Conservation (phyloP, 306 rosid species). For the Vigna reflexopilosa region DNA sequence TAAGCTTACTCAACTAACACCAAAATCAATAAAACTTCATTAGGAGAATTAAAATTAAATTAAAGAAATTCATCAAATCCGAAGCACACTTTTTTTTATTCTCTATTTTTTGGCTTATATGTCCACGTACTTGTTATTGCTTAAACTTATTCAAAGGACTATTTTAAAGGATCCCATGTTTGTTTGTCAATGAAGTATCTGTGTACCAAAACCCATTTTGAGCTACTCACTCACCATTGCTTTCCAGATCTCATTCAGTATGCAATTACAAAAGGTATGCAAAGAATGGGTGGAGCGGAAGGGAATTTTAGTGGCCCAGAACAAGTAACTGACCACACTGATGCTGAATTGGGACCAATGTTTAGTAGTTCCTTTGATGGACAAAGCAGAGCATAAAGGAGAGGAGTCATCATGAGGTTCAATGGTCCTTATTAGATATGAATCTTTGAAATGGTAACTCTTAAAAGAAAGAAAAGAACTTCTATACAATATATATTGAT, state of each 20-base stretch:
- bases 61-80: constrained; percentile 3
- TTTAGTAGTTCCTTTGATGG: constrained; percentile 13
- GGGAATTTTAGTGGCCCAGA: neutral
- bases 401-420: neutral
- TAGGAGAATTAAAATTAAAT: neutral
- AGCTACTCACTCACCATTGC: constrained; percentile 1
- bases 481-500: neutral
- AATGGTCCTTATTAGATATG: neutral
- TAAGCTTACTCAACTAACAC: neutral
- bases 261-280: neutral
- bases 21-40: neutral
- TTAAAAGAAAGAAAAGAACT: neutral
- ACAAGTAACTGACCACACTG: neutral
- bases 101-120: constrained; percentile 14
- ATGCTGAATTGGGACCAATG: neutral
- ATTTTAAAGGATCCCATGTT: neutral
- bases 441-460: neutral
- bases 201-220: neutral
- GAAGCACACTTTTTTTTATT: neutral
- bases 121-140: neutral
- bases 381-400: neutral
- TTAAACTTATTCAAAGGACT: neutral
- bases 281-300: neutral
- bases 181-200: neutral
- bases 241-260: constrained; percentile 3